Evolutionary conservation across 1,139 yeast species (phyloP), one percentile per base, ranked within the genome.

Genomic region (Nadsonia starkeyi-henricii): DNA sequence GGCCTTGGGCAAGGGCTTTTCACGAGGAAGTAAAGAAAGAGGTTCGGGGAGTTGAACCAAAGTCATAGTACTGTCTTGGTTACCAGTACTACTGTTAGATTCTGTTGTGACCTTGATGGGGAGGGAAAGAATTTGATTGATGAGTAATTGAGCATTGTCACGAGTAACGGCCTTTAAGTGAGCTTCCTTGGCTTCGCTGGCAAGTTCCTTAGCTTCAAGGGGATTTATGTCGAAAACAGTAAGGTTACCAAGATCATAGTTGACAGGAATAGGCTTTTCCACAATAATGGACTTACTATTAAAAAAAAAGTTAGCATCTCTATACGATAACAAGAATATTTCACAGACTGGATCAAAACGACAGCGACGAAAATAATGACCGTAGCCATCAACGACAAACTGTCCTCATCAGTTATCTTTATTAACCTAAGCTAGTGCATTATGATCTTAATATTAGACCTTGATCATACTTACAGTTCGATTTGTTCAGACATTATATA

Each of bases 1-100:
- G 51, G 85, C 79, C 69, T 88, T 88, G 50, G 98, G 99, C 58
- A 93, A 69, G 41, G 96, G 81, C 70, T 91, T 91, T 67, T 91
- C 99, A 72, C 99, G 78, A 50, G 99, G 99, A 56, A 91, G 73
- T 51, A 70, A 74, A 23, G 95, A 83, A 28, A 75, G 68, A 20
- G 96, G 95, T 48, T 79, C 91, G 20, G 98, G 98, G 52, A 91
- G 73, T 59, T 77, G 81, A 50, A 91, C 78, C 55, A 91, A 74
- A 4, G 96, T 82, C 77, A 89, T 79, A 50, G 85, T 75, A 15
- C 91, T 75, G 60, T 77, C 79, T 61, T 82, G 84, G 49, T 69
- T 72, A n/a, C 74, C 72, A 18, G 80, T 75, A 20, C 80, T 71
- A 13, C 54, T 48, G 47, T 74, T 66, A 41, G 86, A 76, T 46